phyloP scores from a whole-genome alignment of 768 basidiomycete genomes.

The Lentinula detonsa region DNA sequence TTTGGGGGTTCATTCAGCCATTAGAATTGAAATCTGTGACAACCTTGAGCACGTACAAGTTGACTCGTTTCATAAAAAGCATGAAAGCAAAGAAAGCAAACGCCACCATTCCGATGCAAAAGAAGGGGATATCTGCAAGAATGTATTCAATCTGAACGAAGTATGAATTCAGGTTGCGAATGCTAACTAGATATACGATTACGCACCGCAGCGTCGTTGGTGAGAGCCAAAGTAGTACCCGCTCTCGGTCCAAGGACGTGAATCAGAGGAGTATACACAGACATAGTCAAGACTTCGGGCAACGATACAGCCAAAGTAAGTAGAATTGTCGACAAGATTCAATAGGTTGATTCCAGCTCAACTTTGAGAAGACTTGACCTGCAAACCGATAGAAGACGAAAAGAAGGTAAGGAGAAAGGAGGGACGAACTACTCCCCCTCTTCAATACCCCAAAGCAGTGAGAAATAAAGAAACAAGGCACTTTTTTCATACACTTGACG shows the following conservation, averaged over 20 bases:
- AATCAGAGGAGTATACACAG: not conserved
- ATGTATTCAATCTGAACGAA: slow-evolving; percentile 43
- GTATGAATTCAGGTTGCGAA: not conserved
- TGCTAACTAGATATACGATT: not conserved
- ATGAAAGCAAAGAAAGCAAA: slow-evolving; percentile 57
- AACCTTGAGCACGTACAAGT: slow-evolving; percentile 32
- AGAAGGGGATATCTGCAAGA: slow-evolving; percentile 61
- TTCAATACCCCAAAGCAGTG: not conserved
- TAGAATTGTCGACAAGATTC: not conserved
- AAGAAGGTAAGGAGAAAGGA: not conserved
- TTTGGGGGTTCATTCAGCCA: not conserved
- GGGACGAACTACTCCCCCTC: not conserved
- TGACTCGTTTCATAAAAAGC: slow-evolving; percentile 44
- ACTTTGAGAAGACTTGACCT: slow-evolving; percentile 5
- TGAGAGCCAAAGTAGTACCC: slow-evolving; percentile 25
- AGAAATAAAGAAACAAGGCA: not conserved
- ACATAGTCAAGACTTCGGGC: not conserved
- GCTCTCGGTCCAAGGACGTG: slow-evolving; percentile 1
- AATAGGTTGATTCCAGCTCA: slow-evolving; percentile 6
- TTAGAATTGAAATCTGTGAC: not conserved
- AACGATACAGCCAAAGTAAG: not conserved
- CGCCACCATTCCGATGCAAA: slow-evolving; percentile 59
- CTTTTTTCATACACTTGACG: not conserved
- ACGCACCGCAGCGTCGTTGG: slow-evolving; percentile 39
- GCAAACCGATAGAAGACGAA: slow-evolving; percentile 1